These are phyloP conservation scores for Neofusicoccum laricinum DNA, from an alignment of 2,329 filamentous ascomycete genomes.

Conservation along the genomic window DNA sequence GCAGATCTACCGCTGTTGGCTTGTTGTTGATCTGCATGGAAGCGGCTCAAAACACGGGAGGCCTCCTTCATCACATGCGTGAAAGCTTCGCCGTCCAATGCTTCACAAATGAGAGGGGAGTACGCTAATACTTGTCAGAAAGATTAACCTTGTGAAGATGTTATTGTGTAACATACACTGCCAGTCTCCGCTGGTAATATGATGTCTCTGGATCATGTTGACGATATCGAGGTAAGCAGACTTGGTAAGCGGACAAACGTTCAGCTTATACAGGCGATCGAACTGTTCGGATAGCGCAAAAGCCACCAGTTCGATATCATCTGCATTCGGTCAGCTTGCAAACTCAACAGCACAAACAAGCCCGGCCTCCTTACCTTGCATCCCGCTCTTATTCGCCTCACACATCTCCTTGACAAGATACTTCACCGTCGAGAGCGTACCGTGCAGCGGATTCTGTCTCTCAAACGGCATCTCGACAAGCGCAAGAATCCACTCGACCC, in stretches of 20 bases:
- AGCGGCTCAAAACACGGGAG: background rate
- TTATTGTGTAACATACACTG: background rate
- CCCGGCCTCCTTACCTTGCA: background rate
- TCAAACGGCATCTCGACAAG: constrained; percentile 21
- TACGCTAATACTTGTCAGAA: background rate
- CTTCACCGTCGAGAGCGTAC: constrained; percentile 29
- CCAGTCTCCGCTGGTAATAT: background rate
- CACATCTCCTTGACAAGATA: constrained; percentile 27
- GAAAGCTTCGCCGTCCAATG: background rate
- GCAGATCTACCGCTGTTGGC: background rate
- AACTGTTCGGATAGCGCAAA: constrained; percentile 22
- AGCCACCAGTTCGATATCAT: constrained; percentile 23
- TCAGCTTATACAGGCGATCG: constrained; percentile 21
- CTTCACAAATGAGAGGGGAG: background rate
- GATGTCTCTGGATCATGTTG: constrained; percentile 9
- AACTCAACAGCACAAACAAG: background rate
- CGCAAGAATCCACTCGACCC: constrained; percentile 22
- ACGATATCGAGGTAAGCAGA: constrained; percentile 37
- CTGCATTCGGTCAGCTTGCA: background rate
- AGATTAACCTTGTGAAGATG: too few species aligned
- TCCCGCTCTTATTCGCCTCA: background rate
- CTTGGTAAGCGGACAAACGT: constrained; percentile 32
- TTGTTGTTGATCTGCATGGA: background rate
- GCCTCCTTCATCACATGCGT: background rate
- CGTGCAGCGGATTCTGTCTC: constrained; percentile 30